These are phyloP conservation scores for cucumber (Cucumis sativus) DNA, from an alignment of 306 rosid genomes.

Conservation along the genomic window Cucumber_9930_V3 NC_026660.2:7894001-7894500, in stretches of 20 bases:
- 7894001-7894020: too few relatives aligned
- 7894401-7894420: constrained; percentile 48
- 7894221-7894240: constrained; percentile 52
- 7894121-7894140: neutral
- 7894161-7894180: neutral
- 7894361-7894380: constrained; percentile 39
- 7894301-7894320: constrained; percentile 75
- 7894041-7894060: too few relatives aligned
- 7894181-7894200: constrained; percentile 67
- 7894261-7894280: constrained; percentile 80
- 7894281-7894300: constrained; percentile 68
- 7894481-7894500: constrained; percentile 11
- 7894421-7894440: constrained; percentile 30
- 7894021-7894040: too few relatives aligned
- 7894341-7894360: constrained; percentile 74
- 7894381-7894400: constrained; percentile 28
- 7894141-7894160: neutral
- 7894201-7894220: constrained; percentile 52
- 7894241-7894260: constrained; percentile 70
- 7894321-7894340: constrained; percentile 82
- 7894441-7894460: constrained; percentile 19
- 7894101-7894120: neutral
- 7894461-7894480: neutral
- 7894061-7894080: neutral
- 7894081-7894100: neutral